A percentile compares a stretch with the other conserved stretches of the same genome.
phyloP scores from a whole-genome alignment of 495 filamentous ascomycete genomes.

The Aspergillus mulundensis region DNA sequence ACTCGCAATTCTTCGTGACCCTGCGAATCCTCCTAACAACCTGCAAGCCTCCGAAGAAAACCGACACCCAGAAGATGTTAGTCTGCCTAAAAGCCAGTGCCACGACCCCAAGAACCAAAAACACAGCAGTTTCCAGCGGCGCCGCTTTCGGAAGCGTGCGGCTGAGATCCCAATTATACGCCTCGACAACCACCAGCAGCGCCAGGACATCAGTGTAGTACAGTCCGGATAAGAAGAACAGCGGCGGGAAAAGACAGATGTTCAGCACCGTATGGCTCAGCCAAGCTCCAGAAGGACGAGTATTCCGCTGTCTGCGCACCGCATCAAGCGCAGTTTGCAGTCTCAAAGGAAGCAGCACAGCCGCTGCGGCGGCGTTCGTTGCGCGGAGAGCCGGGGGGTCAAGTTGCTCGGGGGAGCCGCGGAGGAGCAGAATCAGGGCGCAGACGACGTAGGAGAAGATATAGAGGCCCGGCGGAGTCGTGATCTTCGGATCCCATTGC shows the following conservation, averaged over 20 bases:
- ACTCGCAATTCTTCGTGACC: constrained; percentile 23
- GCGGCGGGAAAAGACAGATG: constrained; percentile 77
- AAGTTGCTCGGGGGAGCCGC: constrained; percentile 38
- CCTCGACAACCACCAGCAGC: constrained; percentile 57
- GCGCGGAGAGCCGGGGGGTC: constrained; percentile 35
- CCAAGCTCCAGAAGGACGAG: constrained; percentile 34
- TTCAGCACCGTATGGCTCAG: constrained; percentile 67
- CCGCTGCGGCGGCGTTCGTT: constrained; percentile 36
- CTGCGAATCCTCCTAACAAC: constrained; percentile 45
- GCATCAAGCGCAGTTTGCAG: constrained; percentile 38
- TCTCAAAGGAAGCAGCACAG: constrained; percentile 40
- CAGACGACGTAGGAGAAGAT: constrained; percentile 50
- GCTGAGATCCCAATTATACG: constrained; percentile 60
- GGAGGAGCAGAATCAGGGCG: constrained; percentile 28
- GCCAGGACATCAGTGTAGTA: constrained; percentile 87
- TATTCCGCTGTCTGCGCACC: constrained; percentile 36
- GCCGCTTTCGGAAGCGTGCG: constrained; percentile 15
- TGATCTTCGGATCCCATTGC: constrained; percentile 94
- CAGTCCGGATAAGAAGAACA: constrained; percentile 92
- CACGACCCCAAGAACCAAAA: constrained; percentile 52
- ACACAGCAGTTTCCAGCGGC: constrained; percentile 28
- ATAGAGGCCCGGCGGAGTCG: constrained; percentile 88
- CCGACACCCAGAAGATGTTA: constrained; percentile 91
- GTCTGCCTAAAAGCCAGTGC: constrained; percentile 83
- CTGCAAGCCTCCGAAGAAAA: constrained; percentile 78